Evolutionary conservation across 2,329 filamentous ascomycete genomes (phyloP), one percentile per base, ranked within the genome.

Genomic region (Calonectria pteridis): DNA sequence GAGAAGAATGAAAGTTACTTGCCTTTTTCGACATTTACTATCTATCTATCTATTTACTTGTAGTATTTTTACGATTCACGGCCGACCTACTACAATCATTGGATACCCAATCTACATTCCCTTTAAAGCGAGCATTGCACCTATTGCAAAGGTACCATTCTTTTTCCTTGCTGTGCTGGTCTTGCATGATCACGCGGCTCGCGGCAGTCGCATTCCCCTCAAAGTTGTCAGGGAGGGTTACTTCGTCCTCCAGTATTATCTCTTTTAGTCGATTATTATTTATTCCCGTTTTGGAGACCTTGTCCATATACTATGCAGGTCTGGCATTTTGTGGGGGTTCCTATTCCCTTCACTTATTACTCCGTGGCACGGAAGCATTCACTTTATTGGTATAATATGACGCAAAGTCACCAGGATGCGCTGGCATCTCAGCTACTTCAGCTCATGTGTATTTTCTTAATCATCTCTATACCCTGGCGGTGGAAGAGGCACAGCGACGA

Each of bases 41-140:
- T 53, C 43, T 37, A 40, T 23, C 20, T 46, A 55, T 53, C 43
- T 37, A 40, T 23, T 9, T 46, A 46, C 43, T 5, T 46, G 37
- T 46, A 46, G 50, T 46, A 46, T 58, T 73, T 66, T 71, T 75
- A 80, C 73, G 79, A 80, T 71, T 80, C 73, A 80, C 79, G 79
- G 76, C 76, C 77, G 58, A 80, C 76, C 73, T 55, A 69, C 71
- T 67, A 80, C 79, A 77, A 74, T 80, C 79, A 70, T 79, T 80
- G 72, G 79, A 80, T 80, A 80, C 79, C 79, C 78, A 37, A 59
- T 43, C 53, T 43, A 71, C 62, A 71, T 70, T 73, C 73, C 71
- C 67, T 74, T 69, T 67, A 53, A 29, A 67, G 63, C 71, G 67
- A 73, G 67, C 71, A 73, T 73, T 43, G 31, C 46, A 63, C 18